Evolutionary conservation across 306 rosid genomes (phyloP), one percentile per base, ranked within the genome.

Genomic region (Acacia melanoxylon): DNA sequence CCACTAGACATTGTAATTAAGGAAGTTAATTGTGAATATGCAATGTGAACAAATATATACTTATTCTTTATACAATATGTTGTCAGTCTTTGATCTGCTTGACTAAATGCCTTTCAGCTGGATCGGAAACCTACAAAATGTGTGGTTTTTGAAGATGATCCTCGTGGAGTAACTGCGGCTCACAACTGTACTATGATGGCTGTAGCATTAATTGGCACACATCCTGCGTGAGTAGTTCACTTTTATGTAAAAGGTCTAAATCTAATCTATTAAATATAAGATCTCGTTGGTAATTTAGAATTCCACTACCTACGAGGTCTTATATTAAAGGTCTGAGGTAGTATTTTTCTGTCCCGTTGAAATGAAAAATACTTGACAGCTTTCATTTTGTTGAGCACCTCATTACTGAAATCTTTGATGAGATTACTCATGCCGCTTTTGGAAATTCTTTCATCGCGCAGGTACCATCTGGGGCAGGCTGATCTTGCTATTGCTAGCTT

Each of bases 141-240:
- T 68, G 97, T 96, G 58, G 99, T 92, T 85, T 96, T 96, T 19
- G 99, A 93, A 89, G 99, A 93, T 72, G 98, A 96, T 77, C 98
- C 99, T n/a, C 83, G 98, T 82, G 92, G 98, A 78, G 92, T 96
- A 74, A 91, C 99, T 15, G 99, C 98, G 16, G 99, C 99, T 9
- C 99, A 96, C 89, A 96, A 96, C 68, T 96, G 98, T 73, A 93
- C 98, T 27, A 96, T 96, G 99, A 96, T 96, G 98, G 98, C 97
- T 29, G 89, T 93, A 56, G 99, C 94, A 81, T 82, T 93, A 66
- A 96, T 96, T 27, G 98, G 99, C 42, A 81, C 94, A 33, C 91
- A 96, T 86, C 99, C 92, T 4, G 97, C 96, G 99, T 93, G 88
- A 72, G 99, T 88, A 68, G 76, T 62, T 78, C 25, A 42, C 68